Base-by-base conservation (phyloP, 2,329 filamentous ascomycete genomes). In the Fusarium mundagurra region DNA sequence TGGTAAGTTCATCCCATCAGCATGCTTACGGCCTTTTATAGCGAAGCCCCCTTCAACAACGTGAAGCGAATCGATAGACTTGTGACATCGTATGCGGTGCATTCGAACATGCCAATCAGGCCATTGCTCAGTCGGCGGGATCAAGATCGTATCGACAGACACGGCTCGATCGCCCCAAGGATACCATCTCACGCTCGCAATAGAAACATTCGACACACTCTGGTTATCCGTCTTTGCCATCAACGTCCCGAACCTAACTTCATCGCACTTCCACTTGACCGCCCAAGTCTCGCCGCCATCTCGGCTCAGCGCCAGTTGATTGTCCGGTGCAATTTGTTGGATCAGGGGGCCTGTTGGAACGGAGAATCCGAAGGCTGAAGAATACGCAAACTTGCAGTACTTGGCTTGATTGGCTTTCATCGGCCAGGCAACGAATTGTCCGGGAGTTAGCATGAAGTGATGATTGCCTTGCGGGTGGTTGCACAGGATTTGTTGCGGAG, bases 321-420 rank as follows among this genome's bases (percentile, higher is more conserved):
- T 83, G 36, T 83, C 82, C 0, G 81, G 81, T 1, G 81, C 82
- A 24, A 81, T 76, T 38, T 84, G 84, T 31, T 76, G 71, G 13
- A 81, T 73, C 3, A 79, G 62, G 3, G 72, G 80, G 31, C 84
- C 85, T 0, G 81, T 82, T 0, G 85, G 85, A 0, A 86, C 84
- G 13, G 81, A 83, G 61, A 87, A 88, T 0, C 80, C 82, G 47
- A 88, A 87, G 0, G 84, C 76, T 0, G 86, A 88, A 0, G 86
- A 87, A 72, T 88, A 87, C 7, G 85, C 85, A 47, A 87, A 85
- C 66, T 86, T 87, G 67, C 80, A 80, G 67, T 87, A 87, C 60
- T 87, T 87, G 5, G 85, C 84, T 67, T 85, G 79, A 0, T 73
- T 81, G 1, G 82, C 82, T 68, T 86, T 85, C 71, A 84, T 80